Conservation (phyloP, 805 yeast genomes). For the Starmerella vaccinii region DNA sequence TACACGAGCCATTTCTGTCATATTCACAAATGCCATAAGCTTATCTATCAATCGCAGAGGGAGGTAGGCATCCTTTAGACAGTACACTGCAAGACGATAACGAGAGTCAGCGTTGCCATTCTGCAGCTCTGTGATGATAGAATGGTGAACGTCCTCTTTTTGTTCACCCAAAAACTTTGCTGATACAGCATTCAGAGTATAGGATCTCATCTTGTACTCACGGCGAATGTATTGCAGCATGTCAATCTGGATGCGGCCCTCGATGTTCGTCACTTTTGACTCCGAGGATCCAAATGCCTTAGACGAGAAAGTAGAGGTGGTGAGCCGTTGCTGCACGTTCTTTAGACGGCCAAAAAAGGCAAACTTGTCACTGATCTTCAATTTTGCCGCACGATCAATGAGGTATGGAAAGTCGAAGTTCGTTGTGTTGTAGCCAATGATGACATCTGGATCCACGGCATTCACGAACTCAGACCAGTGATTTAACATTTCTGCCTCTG, state of each 20-base stretch:
- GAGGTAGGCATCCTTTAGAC: slow-evolving; percentile 89
- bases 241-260: slow-evolving; percentile 93
- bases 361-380: slow-evolving; percentile 49
- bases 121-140: slow-evolving; percentile 88
- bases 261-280: slow-evolving; percentile 80
- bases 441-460: slow-evolving; percentile 85
- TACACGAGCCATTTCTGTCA: slow-evolving; percentile 98
- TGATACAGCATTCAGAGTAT: slow-evolving; percentile 89
- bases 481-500: slow-evolving; percentile 72
- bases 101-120: slow-evolving; percentile 88
- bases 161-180: slow-evolving; percentile 91
- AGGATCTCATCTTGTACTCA: slow-evolving; percentile 88
- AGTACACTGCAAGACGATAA: slow-evolving; percentile 89
- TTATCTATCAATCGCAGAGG: slow-evolving; percentile 84
- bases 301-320: slow-evolving; percentile 77
- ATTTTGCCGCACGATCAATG: slow-evolving; percentile 71
- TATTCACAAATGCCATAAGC: slow-evolving; percentile 90
- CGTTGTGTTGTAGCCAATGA: slow-evolving; percentile 89
- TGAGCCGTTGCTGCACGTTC: slow-evolving; percentile 60
- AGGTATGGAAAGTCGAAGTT: slow-evolving; percentile 94
- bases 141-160: slow-evolving; percentile 95
- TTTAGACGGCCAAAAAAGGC: slow-evolving; percentile 78
- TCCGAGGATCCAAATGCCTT: slow-evolving; percentile 96
- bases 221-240: slow-evolving; percentile 85
- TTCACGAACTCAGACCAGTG: slow-evolving; percentile 81